These are phyloP conservation scores for Aureobasidium sp. DNA, from an alignment of 2,329 filamentous ascomycete species.

Conservation along the genomic window DNA sequence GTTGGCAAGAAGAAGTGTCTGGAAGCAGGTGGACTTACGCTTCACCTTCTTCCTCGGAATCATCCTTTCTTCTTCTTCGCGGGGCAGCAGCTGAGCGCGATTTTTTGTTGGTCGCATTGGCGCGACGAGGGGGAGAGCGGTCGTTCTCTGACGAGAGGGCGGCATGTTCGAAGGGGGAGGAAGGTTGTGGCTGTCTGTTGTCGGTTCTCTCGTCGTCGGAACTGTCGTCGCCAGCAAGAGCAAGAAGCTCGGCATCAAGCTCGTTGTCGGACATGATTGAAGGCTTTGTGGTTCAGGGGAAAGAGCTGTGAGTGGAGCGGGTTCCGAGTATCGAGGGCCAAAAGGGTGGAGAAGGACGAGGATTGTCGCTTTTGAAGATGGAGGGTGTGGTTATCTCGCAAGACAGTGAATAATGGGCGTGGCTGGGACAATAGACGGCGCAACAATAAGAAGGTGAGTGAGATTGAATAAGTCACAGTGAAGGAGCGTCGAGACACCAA, in stretches of 20 bases:
- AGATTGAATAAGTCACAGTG: background rate
- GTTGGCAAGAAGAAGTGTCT: slow-evolving; percentile 1
- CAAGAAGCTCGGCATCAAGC: slow-evolving; percentile 87
- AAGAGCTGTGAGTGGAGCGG: background rate
- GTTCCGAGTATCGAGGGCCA: background rate
- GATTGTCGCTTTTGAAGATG: background rate
- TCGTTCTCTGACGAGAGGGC: slow-evolving; percentile 17
- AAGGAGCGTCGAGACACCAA: background rate
- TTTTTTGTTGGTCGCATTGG: slow-evolving; percentile 42
- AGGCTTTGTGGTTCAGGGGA: background rate
- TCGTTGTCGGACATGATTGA: slow-evolving; percentile 62
- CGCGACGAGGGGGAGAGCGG: slow-evolving; percentile 28
- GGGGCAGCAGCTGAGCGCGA: slow-evolving; percentile 25
- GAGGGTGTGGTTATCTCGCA: background rate
- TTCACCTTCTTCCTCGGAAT: slow-evolving; percentile 71
- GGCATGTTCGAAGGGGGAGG: slow-evolving; percentile 7
- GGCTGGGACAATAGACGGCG: slow-evolving; percentile 9
- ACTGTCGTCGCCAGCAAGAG: slow-evolving; percentile 65
- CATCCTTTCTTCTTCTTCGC: slow-evolving; percentile 40
- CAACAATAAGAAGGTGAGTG: slow-evolving; percentile 7
- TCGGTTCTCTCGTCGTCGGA: slow-evolving; percentile 38
- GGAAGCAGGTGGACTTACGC: slow-evolving; percentile 53
- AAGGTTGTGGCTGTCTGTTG: slow-evolving; percentile 25
- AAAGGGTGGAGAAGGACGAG: background rate
- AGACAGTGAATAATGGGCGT: background rate